A percentile compares a stretch with the other conserved stretches of the same genome.
Conservation (phyloP, 108 stramenopile species). For the Pseudonitzschia pungens region DNA sequence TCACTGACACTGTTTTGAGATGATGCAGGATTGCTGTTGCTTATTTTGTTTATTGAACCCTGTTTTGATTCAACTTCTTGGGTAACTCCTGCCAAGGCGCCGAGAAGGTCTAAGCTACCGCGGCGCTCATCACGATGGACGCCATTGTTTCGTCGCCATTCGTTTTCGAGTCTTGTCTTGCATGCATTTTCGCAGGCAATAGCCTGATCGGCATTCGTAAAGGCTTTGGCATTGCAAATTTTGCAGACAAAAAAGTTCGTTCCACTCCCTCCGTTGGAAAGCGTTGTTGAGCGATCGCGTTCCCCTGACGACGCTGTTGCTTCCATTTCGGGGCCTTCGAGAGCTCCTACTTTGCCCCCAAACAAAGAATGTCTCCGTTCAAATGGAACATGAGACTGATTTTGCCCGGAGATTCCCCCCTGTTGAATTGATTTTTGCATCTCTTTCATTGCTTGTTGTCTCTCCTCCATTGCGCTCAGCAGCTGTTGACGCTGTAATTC, state of each 20-base stretch:
- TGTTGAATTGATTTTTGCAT: conserved; percentile 27
- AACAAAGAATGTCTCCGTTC: conserved; percentile 32
- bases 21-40: not conserved
- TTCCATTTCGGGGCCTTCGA: conserved; percentile 8
- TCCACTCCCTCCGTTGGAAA: not conserved
- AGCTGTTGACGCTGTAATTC: conserved; percentile 49
- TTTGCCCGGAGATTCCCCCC: not conserved
- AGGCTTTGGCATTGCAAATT: conserved; percentile 53
- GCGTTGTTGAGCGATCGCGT: not conserved
- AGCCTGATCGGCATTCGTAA: conserved; percentile 46
- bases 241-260: conserved; percentile 49
- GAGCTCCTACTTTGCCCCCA: conserved; percentile 24
- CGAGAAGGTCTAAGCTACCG: conserved; percentile 33
- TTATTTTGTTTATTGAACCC: not conserved
- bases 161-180: not conserved
- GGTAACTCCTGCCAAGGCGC: conserved; percentile 7
- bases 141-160: conserved; percentile 4
- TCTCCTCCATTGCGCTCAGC: conserved; percentile 46
- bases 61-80: not conserved
- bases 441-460: conserved; percentile 30
- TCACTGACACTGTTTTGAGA: conserved; percentile 6
- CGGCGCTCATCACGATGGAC: conserved; percentile 19
- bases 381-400: not conserved
- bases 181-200: conserved; percentile 10
- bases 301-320: not conserved